Evolutionary conservation across 495 filamentous ascomycete genomes (phyloP).

Genomic region (Neurospora tetrasperma): DNA sequence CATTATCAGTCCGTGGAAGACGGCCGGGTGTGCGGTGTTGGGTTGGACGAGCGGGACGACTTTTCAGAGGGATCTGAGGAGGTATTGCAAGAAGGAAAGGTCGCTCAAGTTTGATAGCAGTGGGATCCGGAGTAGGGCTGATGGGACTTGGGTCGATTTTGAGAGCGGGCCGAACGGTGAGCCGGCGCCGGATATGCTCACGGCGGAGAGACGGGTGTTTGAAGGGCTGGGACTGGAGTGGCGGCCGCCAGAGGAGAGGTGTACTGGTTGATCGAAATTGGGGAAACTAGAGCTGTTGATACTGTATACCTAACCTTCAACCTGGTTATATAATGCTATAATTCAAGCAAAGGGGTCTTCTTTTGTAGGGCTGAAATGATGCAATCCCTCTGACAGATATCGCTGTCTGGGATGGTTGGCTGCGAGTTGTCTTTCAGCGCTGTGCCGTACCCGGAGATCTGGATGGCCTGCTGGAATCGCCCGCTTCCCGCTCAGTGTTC

Average conservation of each 20-base stretch:
- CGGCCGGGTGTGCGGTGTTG: slow-evolving; percentile 74
- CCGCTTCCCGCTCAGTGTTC: background rate
- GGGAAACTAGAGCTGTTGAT: background rate
- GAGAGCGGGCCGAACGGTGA: slow-evolving; percentile 33
- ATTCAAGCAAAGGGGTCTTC: background rate
- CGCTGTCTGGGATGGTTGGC: background rate
- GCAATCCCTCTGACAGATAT: background rate
- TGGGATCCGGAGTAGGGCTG: slow-evolving; percentile 58
- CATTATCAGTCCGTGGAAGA: slow-evolving; percentile 81
- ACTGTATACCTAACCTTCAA: no score
- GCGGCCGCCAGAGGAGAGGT: slow-evolving; percentile 62
- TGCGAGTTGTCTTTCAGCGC: background rate
- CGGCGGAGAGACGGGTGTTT: slow-evolving; percentile 75
- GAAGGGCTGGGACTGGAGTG: slow-evolving; percentile 65
- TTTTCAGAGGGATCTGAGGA: slow-evolving; percentile 76
- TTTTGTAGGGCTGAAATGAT: slow-evolving; percentile 1
- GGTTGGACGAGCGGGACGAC: slow-evolving; percentile 86
- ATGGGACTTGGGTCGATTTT: slow-evolving; percentile 56
- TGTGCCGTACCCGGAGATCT: background rate
- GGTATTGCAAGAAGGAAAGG: slow-evolving; percentile 64
- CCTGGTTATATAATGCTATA: background rate
- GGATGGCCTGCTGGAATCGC: background rate
- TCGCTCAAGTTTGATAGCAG: slow-evolving; percentile 85
- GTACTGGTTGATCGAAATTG: slow-evolving; percentile 46
- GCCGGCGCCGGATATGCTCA: slow-evolving; percentile 45